Evolutionary conservation across 768 basidiomycete genomes (phyloP).

Genomic region (Macrolepiota fuliginosa): DNA sequence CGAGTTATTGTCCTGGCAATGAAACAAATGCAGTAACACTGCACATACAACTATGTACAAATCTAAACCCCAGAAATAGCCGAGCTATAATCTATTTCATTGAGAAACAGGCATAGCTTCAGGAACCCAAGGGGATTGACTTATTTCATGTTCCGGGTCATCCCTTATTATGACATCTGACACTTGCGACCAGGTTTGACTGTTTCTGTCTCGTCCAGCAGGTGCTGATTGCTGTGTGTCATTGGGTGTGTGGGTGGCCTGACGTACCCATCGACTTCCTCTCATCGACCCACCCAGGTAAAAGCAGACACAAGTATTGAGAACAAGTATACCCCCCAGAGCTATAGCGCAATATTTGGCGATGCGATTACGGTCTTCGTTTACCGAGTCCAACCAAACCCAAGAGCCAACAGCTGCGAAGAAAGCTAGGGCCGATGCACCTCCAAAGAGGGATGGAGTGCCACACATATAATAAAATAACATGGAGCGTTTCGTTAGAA

Average conservation of each 20-base stretch:
- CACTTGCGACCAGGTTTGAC: neutral
- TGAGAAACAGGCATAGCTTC: neutral
- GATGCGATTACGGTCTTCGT: neutral
- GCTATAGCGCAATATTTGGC: neutral
- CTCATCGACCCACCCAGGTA: conserved; percentile 11
- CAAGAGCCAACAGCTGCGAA: conserved; percentile 13
- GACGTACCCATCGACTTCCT: neutral
- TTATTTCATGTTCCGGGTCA: neutral
- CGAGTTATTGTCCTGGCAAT: neutral
- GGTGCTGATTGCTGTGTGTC: neutral
- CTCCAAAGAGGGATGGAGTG: conserved; percentile 15
- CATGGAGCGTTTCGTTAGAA: conserved; percentile 3
- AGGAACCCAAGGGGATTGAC: neutral
- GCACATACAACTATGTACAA: neutral
- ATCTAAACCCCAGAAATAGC: neutral
- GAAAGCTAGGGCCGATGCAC: conserved; percentile 13
- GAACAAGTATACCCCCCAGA: neutral
- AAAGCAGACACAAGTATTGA: conserved; percentile 10
- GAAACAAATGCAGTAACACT: neutral
- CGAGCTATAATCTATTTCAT: neutral
- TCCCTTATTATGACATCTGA: neutral
- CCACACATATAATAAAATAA: conserved; percentile 16
- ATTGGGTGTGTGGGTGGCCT: neutral
- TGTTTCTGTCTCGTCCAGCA: neutral
- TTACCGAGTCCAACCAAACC: conserved; percentile 12